Percentiles rank a stretch among this genome's conserved stretches.
phyloP scores from a whole-genome alignment of 2,329 filamentous ascomycete species.

The Moelleriella libera region DNA sequence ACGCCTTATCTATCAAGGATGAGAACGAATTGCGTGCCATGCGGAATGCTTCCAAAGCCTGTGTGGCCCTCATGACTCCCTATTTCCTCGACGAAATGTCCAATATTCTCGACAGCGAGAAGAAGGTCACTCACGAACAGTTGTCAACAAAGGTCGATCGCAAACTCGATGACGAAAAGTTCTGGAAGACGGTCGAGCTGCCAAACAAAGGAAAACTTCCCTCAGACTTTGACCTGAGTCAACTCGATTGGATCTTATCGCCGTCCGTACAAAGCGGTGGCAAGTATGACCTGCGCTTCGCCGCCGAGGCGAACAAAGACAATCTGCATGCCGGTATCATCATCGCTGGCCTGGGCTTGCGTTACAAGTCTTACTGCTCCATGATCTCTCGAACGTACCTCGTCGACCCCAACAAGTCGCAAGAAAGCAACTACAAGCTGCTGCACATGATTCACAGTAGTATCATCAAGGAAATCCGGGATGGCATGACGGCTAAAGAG shows the following conservation, averaged over 20 bases:
- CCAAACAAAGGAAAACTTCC: constrained; percentile 64
- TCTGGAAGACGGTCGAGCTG: constrained; percentile 69
- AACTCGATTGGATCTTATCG: constrained; percentile 88
- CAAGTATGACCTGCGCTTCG: constrained; percentile 80
- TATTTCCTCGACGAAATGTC: constrained; percentile 99
- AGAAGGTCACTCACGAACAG: constrained; percentile 83
- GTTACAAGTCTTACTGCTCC: constrained; percentile 93
- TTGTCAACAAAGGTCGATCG: constrained; percentile 78
- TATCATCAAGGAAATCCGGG: constrained; percentile 81
- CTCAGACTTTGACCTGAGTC: constrained; percentile 69
- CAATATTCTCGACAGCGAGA: constrained; percentile 85
- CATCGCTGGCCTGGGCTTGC: constrained; percentile 76
- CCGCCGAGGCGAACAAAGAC: constrained; percentile 65
- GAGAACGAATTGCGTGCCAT: constrained; percentile 88
- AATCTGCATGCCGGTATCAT: constrained; percentile 85
- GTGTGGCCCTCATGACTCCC: constrained; percentile 84
- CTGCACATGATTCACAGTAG: constrained; percentile 71
- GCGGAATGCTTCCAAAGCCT: constrained; percentile 86
- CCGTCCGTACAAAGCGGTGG: constrained; percentile 91
- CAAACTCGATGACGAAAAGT: constrained; percentile 87
- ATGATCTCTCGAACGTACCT: constrained; percentile 87
- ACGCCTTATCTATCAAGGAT: constrained; percentile 85
- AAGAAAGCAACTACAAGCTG: constrained; percentile 89
- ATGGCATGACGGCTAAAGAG: constrained; percentile 76
- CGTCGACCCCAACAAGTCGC: constrained; percentile 91